A percentile compares a stretch with the other conserved stretches of the same genome.
phyloP scores from a whole-genome alignment of 139 green algal genomes.

The Picochlorum sp. region DNA sequence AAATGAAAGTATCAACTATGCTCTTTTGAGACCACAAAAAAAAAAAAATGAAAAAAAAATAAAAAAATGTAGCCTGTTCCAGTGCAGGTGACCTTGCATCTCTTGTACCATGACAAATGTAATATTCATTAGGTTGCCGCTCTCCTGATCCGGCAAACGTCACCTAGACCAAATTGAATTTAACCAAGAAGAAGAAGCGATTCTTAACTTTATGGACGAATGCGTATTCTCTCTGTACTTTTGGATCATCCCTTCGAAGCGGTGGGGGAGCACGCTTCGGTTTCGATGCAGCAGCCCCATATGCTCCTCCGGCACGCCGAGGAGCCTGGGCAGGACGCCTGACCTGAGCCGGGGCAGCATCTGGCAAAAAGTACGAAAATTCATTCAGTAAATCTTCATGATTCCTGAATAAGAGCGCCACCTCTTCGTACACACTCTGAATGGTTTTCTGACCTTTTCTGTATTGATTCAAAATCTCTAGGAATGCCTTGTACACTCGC shows the following conservation, averaged over 20 bases:
- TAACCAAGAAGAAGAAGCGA: no score
- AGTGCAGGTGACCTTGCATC: no score
- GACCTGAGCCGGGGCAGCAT: slow-evolving; percentile 47
- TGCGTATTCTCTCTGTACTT: slow-evolving; percentile 43
- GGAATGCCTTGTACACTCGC: slow-evolving; percentile 97
- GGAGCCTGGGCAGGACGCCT: neutral
- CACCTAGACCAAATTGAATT: no score
- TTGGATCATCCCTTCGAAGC: slow-evolving; percentile 18
- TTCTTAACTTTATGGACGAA: slow-evolving; percentile 56
- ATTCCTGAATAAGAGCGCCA: slow-evolving; percentile 82
- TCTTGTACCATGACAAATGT: no score
- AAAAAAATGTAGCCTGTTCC: no score
- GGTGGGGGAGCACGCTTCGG: neutral
- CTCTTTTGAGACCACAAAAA: no score
- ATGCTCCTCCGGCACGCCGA: neutral
- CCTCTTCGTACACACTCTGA: slow-evolving; percentile 90
- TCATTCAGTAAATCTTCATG: slow-evolving; percentile 92
- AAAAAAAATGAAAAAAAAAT: no score
- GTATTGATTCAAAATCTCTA: slow-evolving; percentile 99
- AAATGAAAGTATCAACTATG: no score
- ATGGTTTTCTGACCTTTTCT: slow-evolving; percentile 97
- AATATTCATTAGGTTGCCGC: no score
- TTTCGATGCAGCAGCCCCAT: neutral
- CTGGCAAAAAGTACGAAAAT: slow-evolving; percentile 98
- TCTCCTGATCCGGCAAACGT: no score